phyloP scores from a whole-genome alignment of 305 asterid species.

The Solanum hybrid region DNA sequence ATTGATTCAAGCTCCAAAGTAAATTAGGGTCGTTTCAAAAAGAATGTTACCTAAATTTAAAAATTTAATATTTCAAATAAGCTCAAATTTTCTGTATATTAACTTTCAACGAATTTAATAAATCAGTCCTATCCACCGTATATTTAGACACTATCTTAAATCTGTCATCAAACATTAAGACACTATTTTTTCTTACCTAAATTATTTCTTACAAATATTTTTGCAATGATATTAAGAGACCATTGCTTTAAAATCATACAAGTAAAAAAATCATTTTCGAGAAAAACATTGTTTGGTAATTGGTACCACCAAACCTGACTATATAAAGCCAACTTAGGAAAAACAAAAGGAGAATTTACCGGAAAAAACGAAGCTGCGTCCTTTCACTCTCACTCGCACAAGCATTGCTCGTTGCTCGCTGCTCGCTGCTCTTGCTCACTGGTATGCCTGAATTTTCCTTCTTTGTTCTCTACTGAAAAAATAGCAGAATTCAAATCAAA shows the following conservation, averaged over 20 bases:
- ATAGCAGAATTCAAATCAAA: background rate
- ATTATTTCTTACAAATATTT: background rate
- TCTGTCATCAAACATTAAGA: too few species aligned
- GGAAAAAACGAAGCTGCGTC: background rate
- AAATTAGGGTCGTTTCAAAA: too few species aligned
- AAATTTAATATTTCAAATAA: too few species aligned
- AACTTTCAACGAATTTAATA: too few species aligned
- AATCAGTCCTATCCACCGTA: background rate
- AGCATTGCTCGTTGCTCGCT: background rate
- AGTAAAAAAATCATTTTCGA: background rate
- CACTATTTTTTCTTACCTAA: background rate
- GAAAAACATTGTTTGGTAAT: background rate
- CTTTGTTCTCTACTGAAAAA: background rate
- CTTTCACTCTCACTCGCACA: background rate
- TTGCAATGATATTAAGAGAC: background rate
- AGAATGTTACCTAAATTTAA: fast-evolving
- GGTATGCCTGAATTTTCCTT: background rate
- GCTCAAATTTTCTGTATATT: background rate
- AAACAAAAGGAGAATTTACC: background rate
- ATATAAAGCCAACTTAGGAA: background rate
- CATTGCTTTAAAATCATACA: background rate
- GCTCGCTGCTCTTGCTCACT: too few species aligned
- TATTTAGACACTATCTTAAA: too few species aligned
- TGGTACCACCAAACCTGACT: background rate
- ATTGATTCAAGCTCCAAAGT: background rate